Conservation (phyloP, 768 basidiomycete genomes). For the Termitomyces sp. region DNA sequence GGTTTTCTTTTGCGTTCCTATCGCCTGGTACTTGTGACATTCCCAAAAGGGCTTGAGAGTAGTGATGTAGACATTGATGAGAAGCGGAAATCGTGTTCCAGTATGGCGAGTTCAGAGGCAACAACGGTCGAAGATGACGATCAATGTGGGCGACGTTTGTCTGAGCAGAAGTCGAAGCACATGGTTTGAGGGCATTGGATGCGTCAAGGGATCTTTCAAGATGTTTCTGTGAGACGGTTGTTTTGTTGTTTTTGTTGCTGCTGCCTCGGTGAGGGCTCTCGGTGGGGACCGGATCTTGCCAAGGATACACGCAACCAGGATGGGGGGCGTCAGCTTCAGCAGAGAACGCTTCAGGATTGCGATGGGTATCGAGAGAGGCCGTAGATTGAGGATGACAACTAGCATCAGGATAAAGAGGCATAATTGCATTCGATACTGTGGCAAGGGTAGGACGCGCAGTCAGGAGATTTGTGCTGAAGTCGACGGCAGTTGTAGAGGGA, state of each 20-base stretch:
- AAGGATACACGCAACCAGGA: background rate
- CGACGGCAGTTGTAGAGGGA: background rate
- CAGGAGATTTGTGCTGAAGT: background rate
- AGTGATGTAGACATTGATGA: background rate
- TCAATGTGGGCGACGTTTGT: background rate
- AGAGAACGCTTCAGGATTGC: background rate
- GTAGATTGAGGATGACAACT: background rate
- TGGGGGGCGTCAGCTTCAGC: no score
- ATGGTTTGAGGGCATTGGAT: background rate
- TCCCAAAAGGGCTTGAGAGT: background rate
- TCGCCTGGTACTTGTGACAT: background rate
- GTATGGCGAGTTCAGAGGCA: background rate
- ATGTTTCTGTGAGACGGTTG: background rate
- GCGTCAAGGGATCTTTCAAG: background rate
- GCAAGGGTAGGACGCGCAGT: background rate
- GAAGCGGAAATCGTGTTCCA: background rate
- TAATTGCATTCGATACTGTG: background rate
- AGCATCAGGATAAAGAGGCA: background rate
- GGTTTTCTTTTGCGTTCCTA: constrained; percentile 7
- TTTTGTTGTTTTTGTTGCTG: background rate
- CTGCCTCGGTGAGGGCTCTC: background rate
- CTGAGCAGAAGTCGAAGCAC: background rate
- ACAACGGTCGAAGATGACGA: background rate
- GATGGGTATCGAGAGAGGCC: background rate
- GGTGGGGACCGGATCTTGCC: background rate